A percentile compares a stretch with the other conserved stretches of the same genome.
These are phyloP conservation scores for Teratosphaeria epicoccoides DNA, from an alignment of 2,329 filamentous ascomycete genomes.

Conservation along the genomic window DNA sequence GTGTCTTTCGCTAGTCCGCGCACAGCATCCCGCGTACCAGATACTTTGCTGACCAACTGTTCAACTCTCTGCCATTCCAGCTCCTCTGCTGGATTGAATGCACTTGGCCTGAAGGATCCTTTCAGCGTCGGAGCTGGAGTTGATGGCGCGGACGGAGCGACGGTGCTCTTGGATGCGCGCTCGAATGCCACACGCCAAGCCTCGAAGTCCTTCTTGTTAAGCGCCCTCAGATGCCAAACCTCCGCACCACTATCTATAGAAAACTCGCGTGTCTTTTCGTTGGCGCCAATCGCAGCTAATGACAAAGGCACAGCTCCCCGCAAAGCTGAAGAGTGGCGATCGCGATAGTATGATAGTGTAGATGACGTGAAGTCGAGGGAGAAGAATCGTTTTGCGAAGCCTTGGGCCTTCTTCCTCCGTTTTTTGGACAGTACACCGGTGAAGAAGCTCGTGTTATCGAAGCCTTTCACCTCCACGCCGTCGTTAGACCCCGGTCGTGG, in stretches of 20 bases:
- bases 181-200: slow-evolving; percentile 83
- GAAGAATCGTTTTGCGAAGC: slow-evolving; percentile 87
- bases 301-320: slow-evolving; percentile 87
- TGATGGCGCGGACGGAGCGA: slow-evolving; percentile 12
- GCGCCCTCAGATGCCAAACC: slow-evolving; percentile 85
- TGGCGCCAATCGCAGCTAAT: slow-evolving; percentile 79
- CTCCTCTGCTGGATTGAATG: slow-evolving; percentile 48
- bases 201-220: slow-evolving; percentile 71
- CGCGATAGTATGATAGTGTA: slow-evolving; percentile 93
- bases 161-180: slow-evolving; percentile 48
- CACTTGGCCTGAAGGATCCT: slow-evolving; percentile 6
- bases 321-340: slow-evolving; percentile 82
- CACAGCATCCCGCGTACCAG: slow-evolving; percentile 79
- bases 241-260: slow-evolving; percentile 95
- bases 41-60: slow-evolving; percentile 70
- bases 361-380: slow-evolving; percentile 90
- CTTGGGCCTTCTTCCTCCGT: slow-evolving; percentile 84
- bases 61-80: slow-evolving; percentile 83
- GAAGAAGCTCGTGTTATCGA: slow-evolving; percentile 50
- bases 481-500: slow-evolving; percentile 30
- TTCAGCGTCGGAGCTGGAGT: slow-evolving; percentile 19
- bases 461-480: slow-evolving; percentile 21
- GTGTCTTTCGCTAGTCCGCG: slow-evolving; percentile 79
- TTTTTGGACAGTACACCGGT: slow-evolving; percentile 82
- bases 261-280: slow-evolving; percentile 80